Conservation (phyloP, 805 yeast genomes). For the Kuraishia piskuri region DNA sequence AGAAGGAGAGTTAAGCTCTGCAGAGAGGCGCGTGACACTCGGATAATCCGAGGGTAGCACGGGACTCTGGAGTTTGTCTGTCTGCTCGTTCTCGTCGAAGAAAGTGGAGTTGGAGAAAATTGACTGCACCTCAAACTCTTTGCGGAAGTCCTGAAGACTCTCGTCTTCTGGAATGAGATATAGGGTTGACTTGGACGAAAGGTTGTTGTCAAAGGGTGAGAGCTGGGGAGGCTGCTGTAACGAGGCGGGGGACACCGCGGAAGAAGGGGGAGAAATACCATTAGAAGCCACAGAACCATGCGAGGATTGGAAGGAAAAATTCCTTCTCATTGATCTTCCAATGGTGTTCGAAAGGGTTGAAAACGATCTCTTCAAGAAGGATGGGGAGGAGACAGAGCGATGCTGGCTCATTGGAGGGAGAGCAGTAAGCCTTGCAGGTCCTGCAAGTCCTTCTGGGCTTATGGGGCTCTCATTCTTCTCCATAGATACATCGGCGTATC, state of each 20-base stretch:
- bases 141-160: background rate
- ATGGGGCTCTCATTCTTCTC: background rate
- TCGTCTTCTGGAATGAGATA: conserved; percentile 16
- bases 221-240: no score
- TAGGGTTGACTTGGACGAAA: conserved; percentile 13
- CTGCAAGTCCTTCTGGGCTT: background rate
- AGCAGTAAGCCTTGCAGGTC: conserved; percentile 2
- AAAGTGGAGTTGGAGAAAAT: conserved; percentile 8
- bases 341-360: conserved; percentile 19
- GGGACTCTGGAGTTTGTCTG: background rate
- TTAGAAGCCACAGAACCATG: conserved; percentile 4
- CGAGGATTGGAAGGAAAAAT: conserved; percentile 21
- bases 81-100: conserved; percentile 7
- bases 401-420: background rate
- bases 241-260: background rate
- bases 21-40: background rate
- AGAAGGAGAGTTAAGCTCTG: background rate
- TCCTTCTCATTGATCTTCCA: conserved; percentile 17
- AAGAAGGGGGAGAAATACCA: background rate
- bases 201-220: background rate
- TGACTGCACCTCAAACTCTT: background rate
- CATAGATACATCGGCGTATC: background rate
- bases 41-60: background rate
- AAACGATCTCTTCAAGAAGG: conserved; percentile 15
- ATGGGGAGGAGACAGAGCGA: background rate